Evolutionary conservation across 2,329 filamentous ascomycete genomes (phyloP).

Genomic region (Achaetomium macrosporum): DNA sequence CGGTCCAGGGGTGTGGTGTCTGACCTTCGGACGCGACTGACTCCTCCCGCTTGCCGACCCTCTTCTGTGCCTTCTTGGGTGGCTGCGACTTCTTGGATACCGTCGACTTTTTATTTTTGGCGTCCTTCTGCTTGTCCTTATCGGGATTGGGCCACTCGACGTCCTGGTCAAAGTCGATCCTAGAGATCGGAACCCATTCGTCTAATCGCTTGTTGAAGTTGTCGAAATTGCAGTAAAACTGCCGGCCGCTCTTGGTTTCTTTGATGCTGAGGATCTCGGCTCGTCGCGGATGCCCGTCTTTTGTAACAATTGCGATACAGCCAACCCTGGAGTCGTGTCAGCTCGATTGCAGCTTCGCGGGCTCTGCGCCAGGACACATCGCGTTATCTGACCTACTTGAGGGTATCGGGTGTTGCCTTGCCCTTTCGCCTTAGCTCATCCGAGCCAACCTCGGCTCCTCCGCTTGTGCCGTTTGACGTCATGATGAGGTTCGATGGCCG

Average conservation of each 20-base stretch:
- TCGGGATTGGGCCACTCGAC: constrained; percentile 96
- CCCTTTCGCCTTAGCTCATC: constrained; percentile 63
- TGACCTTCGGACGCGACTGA: constrained; percentile 48
- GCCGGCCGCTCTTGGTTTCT: constrained; percentile 78
- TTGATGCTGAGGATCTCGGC: constrained; percentile 96
- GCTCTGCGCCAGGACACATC: not conserved
- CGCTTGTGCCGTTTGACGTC: constrained; percentile 44
- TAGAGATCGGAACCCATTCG: constrained; percentile 81
- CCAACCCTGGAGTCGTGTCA: constrained; percentile 36
- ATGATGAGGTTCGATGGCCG: constrained; percentile 36
- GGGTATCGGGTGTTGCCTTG: constrained; percentile 75
- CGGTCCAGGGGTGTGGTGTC: constrained; percentile 50
- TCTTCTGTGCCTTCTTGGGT: constrained; percentile 55
- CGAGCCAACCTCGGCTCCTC: constrained; percentile 51
- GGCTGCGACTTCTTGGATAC: constrained; percentile 49
- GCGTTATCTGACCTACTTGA: constrained; percentile 52
- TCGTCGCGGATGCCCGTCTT: constrained; percentile 78
- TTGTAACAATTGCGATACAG: constrained; percentile 56
- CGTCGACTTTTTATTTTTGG: constrained; percentile 63
- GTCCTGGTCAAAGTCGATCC: constrained; percentile 82
- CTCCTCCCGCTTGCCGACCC: constrained; percentile 50
- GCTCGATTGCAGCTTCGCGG: not conserved
- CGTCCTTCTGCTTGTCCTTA: constrained; percentile 70
- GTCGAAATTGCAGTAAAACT: constrained; percentile 96
- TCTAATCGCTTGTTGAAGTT: constrained; percentile 86